These are phyloP conservation scores for Extremus antarcticus DNA, from an alignment of 495 filamentous ascomycete genomes.

Conservation along the genomic window DNA sequence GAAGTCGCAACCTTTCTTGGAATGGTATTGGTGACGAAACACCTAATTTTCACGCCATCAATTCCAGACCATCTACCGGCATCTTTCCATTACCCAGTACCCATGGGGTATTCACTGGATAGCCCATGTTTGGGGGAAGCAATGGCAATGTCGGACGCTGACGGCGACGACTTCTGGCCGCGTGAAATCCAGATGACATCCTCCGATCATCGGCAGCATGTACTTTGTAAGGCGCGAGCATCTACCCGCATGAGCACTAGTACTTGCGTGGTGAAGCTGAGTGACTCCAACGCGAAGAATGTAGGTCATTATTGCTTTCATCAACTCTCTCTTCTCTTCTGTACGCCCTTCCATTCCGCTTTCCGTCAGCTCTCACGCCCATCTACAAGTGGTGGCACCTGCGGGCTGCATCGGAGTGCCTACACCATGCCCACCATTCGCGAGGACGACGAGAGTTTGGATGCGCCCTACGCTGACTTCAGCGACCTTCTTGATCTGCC, in stretches of 20 bases:
- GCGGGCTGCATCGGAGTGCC: not conserved
- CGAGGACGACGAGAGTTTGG: not conserved
- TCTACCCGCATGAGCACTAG: too few species aligned
- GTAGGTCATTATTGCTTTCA: too few species aligned
- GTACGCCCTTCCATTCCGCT: constrained; percentile 1
- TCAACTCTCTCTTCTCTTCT: too few species aligned
- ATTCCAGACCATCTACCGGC: too few species aligned
- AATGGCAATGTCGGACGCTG: too few species aligned
- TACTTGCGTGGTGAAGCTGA: not conserved
- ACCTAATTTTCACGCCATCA: too few species aligned
- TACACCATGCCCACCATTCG: not conserved
- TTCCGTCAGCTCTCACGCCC: not conserved
- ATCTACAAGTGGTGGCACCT: not conserved
- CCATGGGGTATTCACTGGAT: too few species aligned
- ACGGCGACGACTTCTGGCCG: too few species aligned
- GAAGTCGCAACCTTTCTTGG: not conserved
- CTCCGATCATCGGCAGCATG: not conserved
- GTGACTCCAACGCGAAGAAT: not conserved
- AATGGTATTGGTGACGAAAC: too few species aligned
- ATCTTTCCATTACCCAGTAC: too few species aligned
- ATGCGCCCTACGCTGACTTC: not conserved
- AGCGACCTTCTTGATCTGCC: constrained; percentile 3
- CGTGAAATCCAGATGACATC: too few species aligned
- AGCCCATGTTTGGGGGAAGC: too few species aligned
- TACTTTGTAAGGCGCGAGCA: not conserved